Evolutionary conservation across 441 rosid genomes (phyloP).

Genomic region (Croton laevigatus): DNA sequence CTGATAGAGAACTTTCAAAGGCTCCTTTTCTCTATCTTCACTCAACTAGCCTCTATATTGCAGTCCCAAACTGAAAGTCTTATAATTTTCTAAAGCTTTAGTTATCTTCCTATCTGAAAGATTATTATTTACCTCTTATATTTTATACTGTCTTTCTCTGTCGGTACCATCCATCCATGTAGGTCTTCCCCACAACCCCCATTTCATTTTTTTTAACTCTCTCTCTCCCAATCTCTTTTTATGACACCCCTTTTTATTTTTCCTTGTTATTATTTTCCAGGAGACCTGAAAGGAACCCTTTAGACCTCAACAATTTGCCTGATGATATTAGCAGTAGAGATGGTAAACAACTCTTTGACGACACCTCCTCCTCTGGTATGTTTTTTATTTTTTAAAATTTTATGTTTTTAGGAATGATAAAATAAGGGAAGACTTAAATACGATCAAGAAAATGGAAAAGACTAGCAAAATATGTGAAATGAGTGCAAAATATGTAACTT

Average conservation of each 20-base stretch:
- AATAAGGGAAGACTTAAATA: not conserved
- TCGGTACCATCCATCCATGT: slow-evolving; percentile 46
- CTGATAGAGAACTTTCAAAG: slow-evolving; percentile 77
- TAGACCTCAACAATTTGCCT: slow-evolving; percentile 97
- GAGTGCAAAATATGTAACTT: not conserved
- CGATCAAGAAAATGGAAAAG: not conserved
- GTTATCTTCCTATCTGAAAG: slow-evolving; percentile 34
- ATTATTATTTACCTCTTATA: slow-evolving; percentile 24
- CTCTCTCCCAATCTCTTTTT: not conserved
- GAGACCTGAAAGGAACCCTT: slow-evolving; percentile 66
- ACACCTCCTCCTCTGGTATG: slow-evolving; percentile 50
- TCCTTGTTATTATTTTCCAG: slow-evolving; percentile 30
- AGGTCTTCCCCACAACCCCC: slow-evolving; percentile 36
- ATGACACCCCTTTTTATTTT: not conserved
- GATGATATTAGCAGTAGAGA: slow-evolving; percentile 53
- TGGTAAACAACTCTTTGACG: slow-evolving; percentile 49
- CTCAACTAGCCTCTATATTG: slow-evolving; percentile 61
- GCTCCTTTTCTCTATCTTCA: slow-evolving; percentile 48
- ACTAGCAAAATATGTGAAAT: not conserved
- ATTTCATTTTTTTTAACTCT: not conserved
- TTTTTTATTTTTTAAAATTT: not conserved
- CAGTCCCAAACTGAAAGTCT: slow-evolving; percentile 64
- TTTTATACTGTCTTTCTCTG: slow-evolving; percentile 48
- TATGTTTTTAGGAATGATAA: too few species aligned
- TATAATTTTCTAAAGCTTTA: slow-evolving; percentile 45